These are phyloP conservation scores for Isabelozyma pseudorhagii DNA, from an alignment of 805 yeast genomes.

Conservation along the genomic window DNA sequence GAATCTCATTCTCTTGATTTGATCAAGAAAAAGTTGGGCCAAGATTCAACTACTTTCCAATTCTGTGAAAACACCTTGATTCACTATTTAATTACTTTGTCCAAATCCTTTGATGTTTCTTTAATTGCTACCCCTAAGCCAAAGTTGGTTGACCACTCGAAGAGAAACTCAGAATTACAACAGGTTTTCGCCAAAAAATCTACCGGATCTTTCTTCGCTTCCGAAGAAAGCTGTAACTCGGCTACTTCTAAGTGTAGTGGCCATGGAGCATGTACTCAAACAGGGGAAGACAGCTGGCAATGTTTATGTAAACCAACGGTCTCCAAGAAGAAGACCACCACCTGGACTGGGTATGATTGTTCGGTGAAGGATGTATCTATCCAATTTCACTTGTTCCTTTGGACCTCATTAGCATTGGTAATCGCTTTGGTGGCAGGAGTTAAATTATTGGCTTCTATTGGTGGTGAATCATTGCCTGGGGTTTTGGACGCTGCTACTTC, in stretches of 20 bases:
- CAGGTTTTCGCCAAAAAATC: conserved; percentile 8
- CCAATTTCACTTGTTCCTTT: conserved; percentile 64
- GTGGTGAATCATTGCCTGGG: conserved; percentile 65
- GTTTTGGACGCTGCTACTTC: conserved; percentile 58
- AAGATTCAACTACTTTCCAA: conserved; percentile 37
- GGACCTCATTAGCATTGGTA: conserved; percentile 55
- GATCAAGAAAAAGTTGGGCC: conserved; percentile 42
- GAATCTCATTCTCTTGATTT: conserved; percentile 42
- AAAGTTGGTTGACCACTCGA: conserved; percentile 3
- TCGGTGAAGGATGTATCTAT: conserved; percentile 64
- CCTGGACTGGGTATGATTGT: conserved; percentile 60
- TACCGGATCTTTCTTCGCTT: conserved; percentile 29
- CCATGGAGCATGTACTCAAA: conserved; percentile 51
- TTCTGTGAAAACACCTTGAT: conserved; percentile 35
- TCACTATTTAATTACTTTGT: conserved; percentile 19
- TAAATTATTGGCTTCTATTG: conserved; percentile 51
- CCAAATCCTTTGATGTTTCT: conserved; percentile 21
- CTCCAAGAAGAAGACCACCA: conserved; percentile 44
- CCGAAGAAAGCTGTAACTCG: conserved; percentile 46
- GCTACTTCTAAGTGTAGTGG: conserved; percentile 48
- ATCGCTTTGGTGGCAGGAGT: conserved; percentile 49
- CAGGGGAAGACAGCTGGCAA: conserved; percentile 40
- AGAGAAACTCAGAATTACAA: conserved; percentile 18
- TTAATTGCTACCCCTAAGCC: conserved; percentile 12
- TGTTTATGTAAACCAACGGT: conserved; percentile 49